Percentiles rank a stretch among this genome's conserved stretches.
Evolutionary conservation across 2,329 filamentous ascomycete genomes (phyloP).

Genomic region (Venturia oleaginea): DNA sequence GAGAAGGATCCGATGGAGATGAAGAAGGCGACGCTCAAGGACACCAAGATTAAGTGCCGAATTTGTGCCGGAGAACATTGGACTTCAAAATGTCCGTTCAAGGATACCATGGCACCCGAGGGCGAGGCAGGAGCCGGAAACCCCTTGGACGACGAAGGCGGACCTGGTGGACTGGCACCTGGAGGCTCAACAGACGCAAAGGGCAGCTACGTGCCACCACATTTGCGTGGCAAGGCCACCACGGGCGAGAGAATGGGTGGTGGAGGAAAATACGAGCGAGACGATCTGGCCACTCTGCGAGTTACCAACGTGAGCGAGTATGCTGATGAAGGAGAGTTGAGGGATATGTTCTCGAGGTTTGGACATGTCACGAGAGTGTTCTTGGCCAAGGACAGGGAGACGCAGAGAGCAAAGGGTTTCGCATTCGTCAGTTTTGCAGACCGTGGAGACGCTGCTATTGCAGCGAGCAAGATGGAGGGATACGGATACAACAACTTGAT

Average conservation of each 20-base stretch:
- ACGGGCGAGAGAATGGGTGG: constrained; percentile 77
- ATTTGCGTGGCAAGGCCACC: constrained; percentile 64
- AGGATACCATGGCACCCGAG: constrained; percentile 95
- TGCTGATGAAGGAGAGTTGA: constrained; percentile 89
- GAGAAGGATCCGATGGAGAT: constrained; percentile 66
- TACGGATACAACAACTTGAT: constrained; percentile 86
- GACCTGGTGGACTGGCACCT: constrained; percentile 47
- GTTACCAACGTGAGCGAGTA: constrained; percentile 98
- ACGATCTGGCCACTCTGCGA: constrained; percentile 90
- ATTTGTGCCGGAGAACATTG: constrained; percentile 99
- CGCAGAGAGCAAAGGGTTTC: constrained; percentile 92
- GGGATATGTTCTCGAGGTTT: constrained; percentile 96
- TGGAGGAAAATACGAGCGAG: constrained; percentile 73
- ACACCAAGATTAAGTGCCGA: constrained; percentile 99
- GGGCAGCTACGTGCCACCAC: constrained; percentile 80
- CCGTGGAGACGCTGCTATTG: constrained; percentile 77
- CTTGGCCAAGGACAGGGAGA: constrained; percentile 95
- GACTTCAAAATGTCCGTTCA: constrained; percentile 97
- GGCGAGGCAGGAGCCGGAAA: constrained; percentile 38
- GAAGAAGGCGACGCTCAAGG: constrained; percentile 67
- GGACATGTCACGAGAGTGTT: constrained; percentile 96
- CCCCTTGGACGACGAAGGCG: constrained; percentile 38
- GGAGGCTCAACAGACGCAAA: constrained; percentile 47
- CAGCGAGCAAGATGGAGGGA: constrained; percentile 96
- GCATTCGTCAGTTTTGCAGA: constrained; percentile 98